These are phyloP conservation scores for Pterocarpus santalinus DNA, from an alignment of 306 rosid species.

Conservation along the genomic window DNA sequence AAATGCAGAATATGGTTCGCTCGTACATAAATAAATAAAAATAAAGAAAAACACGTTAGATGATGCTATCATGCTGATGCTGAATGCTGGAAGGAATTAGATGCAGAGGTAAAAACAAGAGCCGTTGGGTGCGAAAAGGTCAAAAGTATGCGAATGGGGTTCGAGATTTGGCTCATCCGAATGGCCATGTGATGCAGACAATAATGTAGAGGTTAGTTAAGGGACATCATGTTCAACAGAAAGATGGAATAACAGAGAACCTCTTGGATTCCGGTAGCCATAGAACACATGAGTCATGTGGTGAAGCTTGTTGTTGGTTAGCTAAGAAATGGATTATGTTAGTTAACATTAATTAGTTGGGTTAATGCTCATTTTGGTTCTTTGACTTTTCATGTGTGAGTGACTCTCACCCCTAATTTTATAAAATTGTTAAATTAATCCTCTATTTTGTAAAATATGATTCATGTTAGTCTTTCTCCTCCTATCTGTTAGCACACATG, in stretches of 20 bases:
- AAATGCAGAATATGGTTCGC: conserved; percentile 41
- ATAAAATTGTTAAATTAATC: too few species aligned
- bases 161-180: conserved; percentile 16
- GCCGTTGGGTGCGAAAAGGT: not conserved
- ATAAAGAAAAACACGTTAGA: conserved; percentile 7
- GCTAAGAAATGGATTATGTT: too few species aligned
- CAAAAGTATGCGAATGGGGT: conserved; percentile 2
- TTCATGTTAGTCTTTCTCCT: too few species aligned
- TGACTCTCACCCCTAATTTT: too few species aligned
- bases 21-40: not conserved
- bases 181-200: not conserved
- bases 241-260: not conserved
- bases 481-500: too few species aligned
- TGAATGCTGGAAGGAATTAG: not conserved
- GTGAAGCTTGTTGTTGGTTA: too few species aligned
- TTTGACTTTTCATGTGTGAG: too few species aligned
- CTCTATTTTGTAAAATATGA: too few species aligned
- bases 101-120: not conserved
- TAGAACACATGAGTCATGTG: too few species aligned
- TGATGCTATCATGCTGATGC: conserved; percentile 16
- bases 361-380: too few species aligned
- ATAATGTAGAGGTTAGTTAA: not conserved
- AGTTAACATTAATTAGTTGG: too few species aligned
- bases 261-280: too few species aligned
- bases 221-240: not conserved